Conservation (phyloP, 169 alveolate species). For the Plasmodium billcollinsi region DNA sequence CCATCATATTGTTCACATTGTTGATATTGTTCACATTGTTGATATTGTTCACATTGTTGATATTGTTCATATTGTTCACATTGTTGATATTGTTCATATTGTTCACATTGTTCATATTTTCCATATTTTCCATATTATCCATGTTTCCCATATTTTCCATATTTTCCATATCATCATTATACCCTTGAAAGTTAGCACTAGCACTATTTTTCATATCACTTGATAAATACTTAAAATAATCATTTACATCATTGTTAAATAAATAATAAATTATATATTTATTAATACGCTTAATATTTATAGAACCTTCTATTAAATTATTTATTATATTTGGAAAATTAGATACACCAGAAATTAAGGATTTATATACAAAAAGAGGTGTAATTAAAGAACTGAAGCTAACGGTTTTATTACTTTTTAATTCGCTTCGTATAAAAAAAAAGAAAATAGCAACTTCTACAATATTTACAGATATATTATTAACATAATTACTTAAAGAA, state of each 20-base stretch:
- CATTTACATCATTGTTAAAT: slow-evolving; percentile 37
- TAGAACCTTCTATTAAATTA: slow-evolving; percentile 46
- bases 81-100: no score
- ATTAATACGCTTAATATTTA: slow-evolving; percentile 35
- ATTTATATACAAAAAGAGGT: slow-evolving; percentile 60
- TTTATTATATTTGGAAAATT: slow-evolving; percentile 44
- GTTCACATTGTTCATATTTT: no score
- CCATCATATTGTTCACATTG: neutral
- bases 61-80: no score
- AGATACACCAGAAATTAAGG: slow-evolving; percentile 38
- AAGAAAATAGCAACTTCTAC: slow-evolving; percentile 60
- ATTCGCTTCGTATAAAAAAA: slow-evolving; percentile 25
- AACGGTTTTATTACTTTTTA: slow-evolving; percentile 23
- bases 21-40: neutral
- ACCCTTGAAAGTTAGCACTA: neutral
- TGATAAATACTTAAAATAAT: slow-evolving; percentile 23
- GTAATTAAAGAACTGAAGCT: slow-evolving; percentile 44
- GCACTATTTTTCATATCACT: neutral
- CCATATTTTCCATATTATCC: neutral
- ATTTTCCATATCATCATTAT: neutral
- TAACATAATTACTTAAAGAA: slow-evolving; percentile 33
- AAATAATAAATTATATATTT: slow-evolving; percentile 33
- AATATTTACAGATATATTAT: slow-evolving; percentile 20
- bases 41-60: no score
- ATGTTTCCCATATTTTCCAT: neutral